Evolutionary conservation across 2,329 filamentous ascomycete species (phyloP), one percentile per base, ranked within the genome.

Genomic region (Epichloe festucae): DNA sequence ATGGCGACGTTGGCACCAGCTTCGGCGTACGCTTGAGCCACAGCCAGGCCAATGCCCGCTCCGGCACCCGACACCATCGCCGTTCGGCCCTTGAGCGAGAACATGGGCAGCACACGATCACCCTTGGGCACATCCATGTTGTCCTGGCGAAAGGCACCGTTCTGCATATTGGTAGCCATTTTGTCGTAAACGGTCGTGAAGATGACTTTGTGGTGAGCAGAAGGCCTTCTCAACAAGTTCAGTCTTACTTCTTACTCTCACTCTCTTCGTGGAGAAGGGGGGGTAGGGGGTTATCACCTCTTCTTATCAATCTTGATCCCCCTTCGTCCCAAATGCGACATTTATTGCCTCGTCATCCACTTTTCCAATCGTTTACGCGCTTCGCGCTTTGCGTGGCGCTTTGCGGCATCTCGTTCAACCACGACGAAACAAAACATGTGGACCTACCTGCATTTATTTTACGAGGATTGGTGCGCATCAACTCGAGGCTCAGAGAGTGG

Each of bases 1-100:
- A 87, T 78, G 31, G 81, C 83, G 21, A 87, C 80, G 57, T 87
- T 84, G 53, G 82, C 82, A 47, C 84, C 84, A 15, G 82, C 81
- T 62, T 88, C 84, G 15, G 84, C 83, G 35, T 82, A 72, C 1
- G 73, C 81, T 36, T 83, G 70, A 14, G 82, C 83, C 31, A 86
- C 74, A 5, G 75, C 74, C 27, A 85, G 70, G 42, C 84, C 84
- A 57, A 87, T 85, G 36, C 84, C 84, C 27, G 77, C 77, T 19
- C 74, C 81, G 12, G 81, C 81, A 41, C 84, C 84, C 2, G 81
- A 78, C 42, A 87, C 76, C 56, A 87, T 84, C 35, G 82, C 83
- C 2, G 84, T 87, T 59, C 79, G 78, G 43, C 82, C 82, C 61
- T 81, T 82, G 49, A 87, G 72, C 5, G 82, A 86, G 68, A 87